Conservation (phyloP, 2,329 filamentous ascomycete species). For the Thielaviopsis musarum region DNA sequence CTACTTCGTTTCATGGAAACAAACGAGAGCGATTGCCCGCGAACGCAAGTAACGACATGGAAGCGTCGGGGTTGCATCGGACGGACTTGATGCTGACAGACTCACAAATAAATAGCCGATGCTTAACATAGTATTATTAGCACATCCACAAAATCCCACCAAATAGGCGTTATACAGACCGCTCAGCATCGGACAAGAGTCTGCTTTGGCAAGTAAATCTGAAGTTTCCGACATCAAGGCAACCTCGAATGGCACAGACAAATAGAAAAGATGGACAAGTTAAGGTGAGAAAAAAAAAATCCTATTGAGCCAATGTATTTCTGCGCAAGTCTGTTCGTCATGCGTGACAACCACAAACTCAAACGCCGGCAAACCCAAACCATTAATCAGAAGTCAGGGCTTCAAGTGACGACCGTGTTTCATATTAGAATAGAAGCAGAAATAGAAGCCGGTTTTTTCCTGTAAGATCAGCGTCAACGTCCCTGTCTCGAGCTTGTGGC, state of each 20-base stretch:
- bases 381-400: background rate
- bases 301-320: too few species aligned
- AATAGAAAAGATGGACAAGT: too few species aligned
- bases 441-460: background rate
- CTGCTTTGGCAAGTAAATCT: too few species aligned
- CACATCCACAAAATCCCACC: too few species aligned
- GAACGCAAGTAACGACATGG: background rate
- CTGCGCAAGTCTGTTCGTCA: too few species aligned
- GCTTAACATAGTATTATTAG: background rate
- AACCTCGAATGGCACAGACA: too few species aligned
- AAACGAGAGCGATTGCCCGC: background rate
- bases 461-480: background rate
- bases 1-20: background rate
- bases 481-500: background rate
- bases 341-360: too few species aligned
- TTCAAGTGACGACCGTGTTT: background rate
- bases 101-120: background rate
- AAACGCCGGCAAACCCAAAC: too few species aligned
- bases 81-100: background rate
- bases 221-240: too few species aligned
- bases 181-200: too few species aligned
- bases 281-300: too few species aligned
- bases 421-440: background rate
- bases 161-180: too few species aligned
- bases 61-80: background rate